phyloP scores from a whole-genome alignment of 768 basidiomycete genomes.

The Boletus vermiculosoides region DNA sequence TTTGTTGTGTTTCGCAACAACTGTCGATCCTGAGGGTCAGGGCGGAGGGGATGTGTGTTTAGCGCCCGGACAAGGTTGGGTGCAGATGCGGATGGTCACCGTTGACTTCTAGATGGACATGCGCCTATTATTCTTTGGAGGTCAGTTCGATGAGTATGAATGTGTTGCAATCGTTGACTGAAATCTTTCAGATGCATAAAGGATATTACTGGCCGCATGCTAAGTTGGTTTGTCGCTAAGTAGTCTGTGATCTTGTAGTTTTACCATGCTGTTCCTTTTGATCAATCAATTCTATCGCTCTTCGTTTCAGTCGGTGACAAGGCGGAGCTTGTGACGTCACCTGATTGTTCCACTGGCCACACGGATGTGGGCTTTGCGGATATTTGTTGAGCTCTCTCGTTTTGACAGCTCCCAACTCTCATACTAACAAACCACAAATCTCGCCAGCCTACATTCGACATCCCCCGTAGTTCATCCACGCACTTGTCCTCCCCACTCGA shows the following conservation, averaged over 20 bases:
- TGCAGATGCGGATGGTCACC: constrained; percentile 3
- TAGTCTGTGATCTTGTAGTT: constrained; percentile 31
- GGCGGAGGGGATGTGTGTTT: constrained; percentile 5
- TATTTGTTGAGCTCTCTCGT: constrained; percentile 22
- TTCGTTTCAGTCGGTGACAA: constrained; percentile 1
- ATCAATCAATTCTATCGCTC: constrained; percentile 20
- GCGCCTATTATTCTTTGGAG: constrained; percentile 19
- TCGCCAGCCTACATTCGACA: neutral
- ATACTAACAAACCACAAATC: constrained; percentile 7
- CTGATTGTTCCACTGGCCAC: constrained; percentile 3
- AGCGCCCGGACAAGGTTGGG: constrained; percentile 11
- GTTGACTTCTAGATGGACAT: constrained; percentile 14
- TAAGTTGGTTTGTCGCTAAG: constrained; percentile 22
- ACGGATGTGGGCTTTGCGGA: constrained; percentile 22
- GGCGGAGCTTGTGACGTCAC: constrained; percentile 35
- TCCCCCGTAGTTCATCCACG: neutral
- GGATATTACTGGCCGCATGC: constrained; percentile 3
- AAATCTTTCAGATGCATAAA: constrained; percentile 5
- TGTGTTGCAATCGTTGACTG: constrained; percentile 5
- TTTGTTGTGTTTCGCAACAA: constrained; percentile 8
- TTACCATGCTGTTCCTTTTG: constrained; percentile 23
- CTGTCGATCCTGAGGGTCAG: neutral
- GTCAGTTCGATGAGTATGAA: constrained; percentile 8
- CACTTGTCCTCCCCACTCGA: neutral
- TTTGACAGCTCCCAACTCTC: constrained; percentile 21